A percentile compares a stretch with the other conserved stretches of the same genome.
Evolutionary conservation across 257 asterid species (phyloP).

Genomic region (Salvia miltiorrhiza): DNA sequence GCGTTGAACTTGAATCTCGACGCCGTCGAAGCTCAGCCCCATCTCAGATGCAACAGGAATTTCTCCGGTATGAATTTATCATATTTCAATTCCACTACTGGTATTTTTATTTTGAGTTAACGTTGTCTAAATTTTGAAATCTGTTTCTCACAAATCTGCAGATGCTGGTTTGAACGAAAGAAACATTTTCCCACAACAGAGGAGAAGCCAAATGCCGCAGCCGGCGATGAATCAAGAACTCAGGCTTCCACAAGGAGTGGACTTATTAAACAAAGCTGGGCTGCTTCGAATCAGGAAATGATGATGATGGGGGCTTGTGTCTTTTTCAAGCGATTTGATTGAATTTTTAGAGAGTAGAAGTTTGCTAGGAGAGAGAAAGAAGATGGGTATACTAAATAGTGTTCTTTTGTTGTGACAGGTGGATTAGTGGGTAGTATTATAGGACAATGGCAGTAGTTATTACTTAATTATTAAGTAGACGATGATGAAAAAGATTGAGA

Average conservation of each 20-base stretch:
- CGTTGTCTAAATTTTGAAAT: too few species aligned
- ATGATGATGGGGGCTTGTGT: neutral
- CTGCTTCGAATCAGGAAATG: neutral
- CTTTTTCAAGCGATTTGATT: neutral
- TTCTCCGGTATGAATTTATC: conserved; percentile 22
- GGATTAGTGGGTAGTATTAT: conserved; percentile 14
- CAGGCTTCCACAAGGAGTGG: conserved; percentile 81
- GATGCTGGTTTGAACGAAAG: conserved; percentile 17
- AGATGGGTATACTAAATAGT: conserved; percentile 12
- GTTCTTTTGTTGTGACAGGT: conserved; percentile 4
- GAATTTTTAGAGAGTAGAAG: neutral
- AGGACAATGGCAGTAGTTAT: conserved; percentile 21
- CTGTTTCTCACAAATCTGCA: neutral
- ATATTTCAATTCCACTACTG: neutral
- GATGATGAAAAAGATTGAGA: conserved; percentile 21
- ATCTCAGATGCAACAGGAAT: conserved; percentile 9
- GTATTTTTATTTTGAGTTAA: neutral
- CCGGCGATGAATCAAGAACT: conserved; percentile 37
- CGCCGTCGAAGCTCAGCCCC: conserved; percentile 27
- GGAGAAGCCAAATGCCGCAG: conserved; percentile 22
- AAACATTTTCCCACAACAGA: conserved; percentile 28
- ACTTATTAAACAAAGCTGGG: conserved; percentile 43
- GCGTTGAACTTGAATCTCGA: conserved; percentile 58
- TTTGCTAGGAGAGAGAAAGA: conserved; percentile 4
- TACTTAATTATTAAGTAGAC: conserved; percentile 20